Base-by-base conservation (phyloP, 2,329 filamentous ascomycete genomes). In the Cordyceps fumosorosea region DNA sequence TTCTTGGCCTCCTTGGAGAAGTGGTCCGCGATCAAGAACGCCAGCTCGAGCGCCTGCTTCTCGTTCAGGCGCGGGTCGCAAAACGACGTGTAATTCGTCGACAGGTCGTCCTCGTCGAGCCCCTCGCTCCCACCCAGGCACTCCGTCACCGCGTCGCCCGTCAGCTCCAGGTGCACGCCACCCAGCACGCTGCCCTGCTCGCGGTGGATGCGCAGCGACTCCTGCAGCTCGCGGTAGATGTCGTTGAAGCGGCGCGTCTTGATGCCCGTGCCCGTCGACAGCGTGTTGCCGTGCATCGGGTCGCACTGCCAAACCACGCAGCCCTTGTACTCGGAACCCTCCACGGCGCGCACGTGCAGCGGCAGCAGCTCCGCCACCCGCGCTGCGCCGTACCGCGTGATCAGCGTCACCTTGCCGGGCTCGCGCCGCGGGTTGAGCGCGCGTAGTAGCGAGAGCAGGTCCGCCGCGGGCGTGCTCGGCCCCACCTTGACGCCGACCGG, bases 401-500 rank as follows among this genome's bases (percentile, higher is more conserved):
- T 99, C 56, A 99, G 82, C 0, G 93, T 98, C 61, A 99, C 89
- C 75, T 98, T 98, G 57, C 95, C 95, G 18, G 91, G 81, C 73
- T 97, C 93, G 68, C 86, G 80, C 29, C 74, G 72, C 0, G 95
- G 93, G 75, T 99, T 96, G 58, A 99, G 88, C 11, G 89, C 88
- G 68, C 96, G 86, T 29, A 99, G 85, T 1, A 99, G 82, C 29
- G 81, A 78, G 16, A 93, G 83, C 16, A 99, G 83, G 71, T 98
- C 95, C 0, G 84, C 77, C 0, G 84, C 79, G 2, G 87, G 84
- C 70, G 96, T 97, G 5, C 87, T 89, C 10, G 95, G 95, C 0
- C 95, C 95, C 63, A 99, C 90, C 76, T 99, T 99, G 76, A 99
- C 88, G 65, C 95, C 95, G 68, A 99, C 91, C 0, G 95, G 95